A percentile compares a stretch with the other conserved stretches of the same genome.
These are phyloP conservation scores for Sophora flavescens DNA, from an alignment of 306 rosid genomes.

Conservation along the genomic window DNA sequence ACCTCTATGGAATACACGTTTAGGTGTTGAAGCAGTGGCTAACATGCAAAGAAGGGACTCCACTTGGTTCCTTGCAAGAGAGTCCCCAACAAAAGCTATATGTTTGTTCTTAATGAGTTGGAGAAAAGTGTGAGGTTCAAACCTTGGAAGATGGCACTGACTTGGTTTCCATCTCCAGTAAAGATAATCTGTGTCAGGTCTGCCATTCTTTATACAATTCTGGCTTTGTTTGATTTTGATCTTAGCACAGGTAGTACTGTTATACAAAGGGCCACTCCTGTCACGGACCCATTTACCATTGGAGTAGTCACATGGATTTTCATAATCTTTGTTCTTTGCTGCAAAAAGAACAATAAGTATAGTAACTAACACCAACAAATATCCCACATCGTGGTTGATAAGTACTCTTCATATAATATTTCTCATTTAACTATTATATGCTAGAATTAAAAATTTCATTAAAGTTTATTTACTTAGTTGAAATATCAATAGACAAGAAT, in stretches of 20 bases:
- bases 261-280: slow-evolving; percentile 65
- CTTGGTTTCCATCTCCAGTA: slow-evolving; percentile 80
- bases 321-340: slow-evolving; percentile 48
- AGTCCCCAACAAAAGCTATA: slow-evolving; percentile 79
- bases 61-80: slow-evolving; percentile 82
- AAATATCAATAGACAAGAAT: no score
- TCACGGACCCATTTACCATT: slow-evolving; percentile 71
- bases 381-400: not conserved
- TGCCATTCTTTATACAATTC: slow-evolving; percentile 72
- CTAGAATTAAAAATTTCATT: no score
- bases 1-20: slow-evolving; percentile 54
- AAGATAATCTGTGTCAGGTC: slow-evolving; percentile 63
- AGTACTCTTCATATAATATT: not conserved
- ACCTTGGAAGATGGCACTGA: slow-evolving; percentile 68
- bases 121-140: slow-evolving; percentile 71
- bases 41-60: slow-evolving; percentile 84
- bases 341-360: slow-evolving; percentile 31
- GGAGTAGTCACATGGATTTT: slow-evolving; percentile 64
- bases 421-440: no score
- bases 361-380: not conserved
- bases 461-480: no score
- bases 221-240: slow-evolving; percentile 63
- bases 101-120: slow-evolving; percentile 59
- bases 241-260: slow-evolving; percentile 62
- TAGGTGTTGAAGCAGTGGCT: slow-evolving; percentile 58